Percentiles rank a stretch among this genome's conserved stretches.
phyloP scores from a whole-genome alignment of 176 grass and related monocot genomes.

The Carex scoparia region DNA sequence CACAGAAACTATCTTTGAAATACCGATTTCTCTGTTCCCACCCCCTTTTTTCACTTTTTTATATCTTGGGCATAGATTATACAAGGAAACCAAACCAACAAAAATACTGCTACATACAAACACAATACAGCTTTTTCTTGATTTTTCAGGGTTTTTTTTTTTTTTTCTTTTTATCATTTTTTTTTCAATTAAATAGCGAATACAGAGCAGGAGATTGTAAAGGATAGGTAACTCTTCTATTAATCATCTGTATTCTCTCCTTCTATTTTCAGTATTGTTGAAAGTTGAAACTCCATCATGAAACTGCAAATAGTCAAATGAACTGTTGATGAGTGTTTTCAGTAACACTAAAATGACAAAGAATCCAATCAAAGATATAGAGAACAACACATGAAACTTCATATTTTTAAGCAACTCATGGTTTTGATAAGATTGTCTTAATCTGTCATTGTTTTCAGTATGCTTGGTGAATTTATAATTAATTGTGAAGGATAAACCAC shows the following conservation, averaged over 20 bases:
- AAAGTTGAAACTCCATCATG: not conserved
- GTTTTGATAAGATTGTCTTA: not conserved
- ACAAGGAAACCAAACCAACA: not conserved
- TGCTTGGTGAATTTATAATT: not conserved
- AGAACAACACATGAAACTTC: not conserved
- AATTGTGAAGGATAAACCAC: not conserved
- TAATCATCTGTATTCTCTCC: not conserved
- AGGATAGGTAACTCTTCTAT: not conserved
- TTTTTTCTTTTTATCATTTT: not conserved
- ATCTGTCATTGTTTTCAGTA: not conserved
- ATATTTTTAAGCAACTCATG: not conserved
- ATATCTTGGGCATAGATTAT: not conserved
- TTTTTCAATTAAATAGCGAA: not conserved
- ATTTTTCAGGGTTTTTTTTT: not conserved
- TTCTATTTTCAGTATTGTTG: not conserved
- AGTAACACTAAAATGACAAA: not conserved
- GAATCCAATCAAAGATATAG: not conserved
- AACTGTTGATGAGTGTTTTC: not conserved
- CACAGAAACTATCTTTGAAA: not conserved
- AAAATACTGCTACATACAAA: not conserved
- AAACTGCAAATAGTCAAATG: not conserved
- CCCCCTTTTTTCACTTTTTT: not conserved
- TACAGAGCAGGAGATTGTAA: not conserved
- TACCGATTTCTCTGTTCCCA: not conserved
- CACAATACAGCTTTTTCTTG: not conserved